Evolutionary conservation across 306 rosid genomes (phyloP), one percentile per base, ranked within the genome.

Genomic region (Alnus glutinosa): DNA sequence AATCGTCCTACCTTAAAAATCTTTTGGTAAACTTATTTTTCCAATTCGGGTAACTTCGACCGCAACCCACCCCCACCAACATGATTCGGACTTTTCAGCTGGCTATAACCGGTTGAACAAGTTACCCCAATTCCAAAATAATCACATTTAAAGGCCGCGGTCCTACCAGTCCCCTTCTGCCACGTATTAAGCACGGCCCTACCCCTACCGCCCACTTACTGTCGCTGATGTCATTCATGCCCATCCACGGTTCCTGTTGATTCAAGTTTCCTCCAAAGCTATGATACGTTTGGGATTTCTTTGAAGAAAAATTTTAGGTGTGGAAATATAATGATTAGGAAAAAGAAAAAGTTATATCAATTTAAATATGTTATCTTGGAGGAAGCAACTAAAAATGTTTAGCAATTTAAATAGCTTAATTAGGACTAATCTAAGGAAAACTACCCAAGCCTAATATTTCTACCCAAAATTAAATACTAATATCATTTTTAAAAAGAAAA

Each of bases 11-110:
- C 93, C 93, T 89, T 80, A 84, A 88, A 86, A 74, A 16, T 85
- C 72, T 77, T 87, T 83, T 50, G n/a, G 69, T 39, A 87, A 61
- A 85, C 59, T 19, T 80, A 39, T 28, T 83, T 85, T 90, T 86
- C 97, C 84, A 67, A 83, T 82, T 90, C 4, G 47, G 90, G 97
- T 72, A 88, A 87, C 76, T 82, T 79, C 54, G 77, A 58, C 51
- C 70, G 19, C 55, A 70, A 79, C 75, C 67, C 34, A 57, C 63
- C 74, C 75, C 82, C 44, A 82, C 83, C 85, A 0, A 39, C 78
- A 1, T 72, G 87, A 88, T 75, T 37, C 73, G 73, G 85, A 81
- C 82, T 75, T 77, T 69, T 9, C 54, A 0, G 89, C 89, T 68
- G 89, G 83, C 82, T 62, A 74, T 74, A 78, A 49, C 94, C 96